phyloP scores from a whole-genome alignment of 768 basidiomycete genomes.

The Lyophyllum decastes region DNA sequence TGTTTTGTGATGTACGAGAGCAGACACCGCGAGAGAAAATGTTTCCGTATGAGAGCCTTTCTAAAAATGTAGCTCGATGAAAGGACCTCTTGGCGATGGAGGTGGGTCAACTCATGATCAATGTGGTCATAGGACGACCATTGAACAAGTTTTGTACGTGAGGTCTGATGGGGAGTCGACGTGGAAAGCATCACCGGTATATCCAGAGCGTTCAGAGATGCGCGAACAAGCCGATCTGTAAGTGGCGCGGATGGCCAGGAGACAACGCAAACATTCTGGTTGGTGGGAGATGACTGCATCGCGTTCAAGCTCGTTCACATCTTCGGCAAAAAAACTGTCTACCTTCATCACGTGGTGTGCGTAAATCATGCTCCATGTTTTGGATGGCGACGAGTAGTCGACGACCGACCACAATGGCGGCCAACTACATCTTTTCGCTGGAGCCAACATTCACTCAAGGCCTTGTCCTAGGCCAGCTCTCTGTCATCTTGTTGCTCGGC shows the following conservation, averaged over 20 bases:
- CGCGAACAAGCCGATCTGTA: slow-evolving; percentile 44
- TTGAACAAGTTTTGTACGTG: slow-evolving; percentile 47
- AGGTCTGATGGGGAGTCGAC: slow-evolving; percentile 12
- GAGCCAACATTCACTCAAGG: slow-evolving; percentile 96
- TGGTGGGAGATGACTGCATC: slow-evolving; percentile 2
- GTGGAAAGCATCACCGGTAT: slow-evolving; percentile 20
- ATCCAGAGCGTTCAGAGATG: slow-evolving; percentile 33
- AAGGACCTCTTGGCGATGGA: slow-evolving; percentile 50
- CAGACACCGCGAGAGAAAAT: slow-evolving; percentile 80
- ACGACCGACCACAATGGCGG: slow-evolving; percentile 37
- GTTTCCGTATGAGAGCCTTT: slow-evolving; percentile 93
- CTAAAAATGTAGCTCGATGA: slow-evolving; percentile 87
- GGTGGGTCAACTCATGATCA: slow-evolving; percentile 71
- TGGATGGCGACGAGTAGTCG: not conserved
- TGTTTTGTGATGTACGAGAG: slow-evolving; percentile 74
- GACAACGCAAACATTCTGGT: slow-evolving; percentile 23
- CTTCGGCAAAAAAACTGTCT: not conserved
- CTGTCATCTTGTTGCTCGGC: slow-evolving; percentile 74
- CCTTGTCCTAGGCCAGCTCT: slow-evolving; percentile 88
- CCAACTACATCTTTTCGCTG: slow-evolving; percentile 68
- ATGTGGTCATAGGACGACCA: slow-evolving; percentile 91
- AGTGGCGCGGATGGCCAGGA: slow-evolving; percentile 55
- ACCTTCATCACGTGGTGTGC: not conserved
- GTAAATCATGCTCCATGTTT: slow-evolving; percentile 10
- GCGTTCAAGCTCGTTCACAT: not conserved